Conservation (phyloP, 495 filamentous ascomycete species). For the Monascus purpureus region DNA sequence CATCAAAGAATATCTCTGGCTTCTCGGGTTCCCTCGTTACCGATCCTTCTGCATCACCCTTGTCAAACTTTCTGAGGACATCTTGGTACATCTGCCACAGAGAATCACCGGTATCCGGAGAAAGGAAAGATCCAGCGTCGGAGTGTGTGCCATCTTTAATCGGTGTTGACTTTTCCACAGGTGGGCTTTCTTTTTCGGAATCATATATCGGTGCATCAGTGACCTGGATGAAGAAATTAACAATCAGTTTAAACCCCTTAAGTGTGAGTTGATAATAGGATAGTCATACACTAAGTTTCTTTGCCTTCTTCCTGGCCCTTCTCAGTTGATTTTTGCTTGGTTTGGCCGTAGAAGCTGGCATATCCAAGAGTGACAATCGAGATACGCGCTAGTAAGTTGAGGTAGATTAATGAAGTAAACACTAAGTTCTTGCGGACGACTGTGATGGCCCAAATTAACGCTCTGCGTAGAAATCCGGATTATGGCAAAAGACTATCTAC, state of each 20-base stretch:
- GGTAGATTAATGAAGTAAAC: no score
- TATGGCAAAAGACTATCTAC: no score
- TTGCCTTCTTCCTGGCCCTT: slow-evolving; percentile 80
- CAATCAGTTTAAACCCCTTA: no score
- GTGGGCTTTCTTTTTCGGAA: slow-evolving; percentile 2
- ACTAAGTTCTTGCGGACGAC: no score
- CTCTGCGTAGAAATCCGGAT: no score
- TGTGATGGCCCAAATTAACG: no score
- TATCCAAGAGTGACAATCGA: no score
- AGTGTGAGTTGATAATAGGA: no score
- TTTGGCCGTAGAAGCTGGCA: slow-evolving; percentile 27
- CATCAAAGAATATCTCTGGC: slow-evolving; percentile 72
- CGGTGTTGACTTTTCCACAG: slow-evolving; percentile 6
- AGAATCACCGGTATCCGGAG: slow-evolving; percentile 54
- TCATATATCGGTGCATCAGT: slow-evolving; percentile 6
- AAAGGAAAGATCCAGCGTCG: slow-evolving; percentile 16
- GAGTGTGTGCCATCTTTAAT: slow-evolving; percentile 15
- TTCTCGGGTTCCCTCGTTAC: slow-evolving; percentile 59
- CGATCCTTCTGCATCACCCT: slow-evolving; percentile 41
- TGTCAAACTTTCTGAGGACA: slow-evolving; percentile 61
- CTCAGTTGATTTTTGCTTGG: slow-evolving; percentile 74
- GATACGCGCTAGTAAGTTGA: no score
- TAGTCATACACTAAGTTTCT: slow-evolving; percentile 33
- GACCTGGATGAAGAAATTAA: slow-evolving; percentile 6
- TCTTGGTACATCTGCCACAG: slow-evolving; percentile 71